Evolutionary conservation across 306 rosid species (phyloP).

Genomic region (Ormosia emarginata): DNA sequence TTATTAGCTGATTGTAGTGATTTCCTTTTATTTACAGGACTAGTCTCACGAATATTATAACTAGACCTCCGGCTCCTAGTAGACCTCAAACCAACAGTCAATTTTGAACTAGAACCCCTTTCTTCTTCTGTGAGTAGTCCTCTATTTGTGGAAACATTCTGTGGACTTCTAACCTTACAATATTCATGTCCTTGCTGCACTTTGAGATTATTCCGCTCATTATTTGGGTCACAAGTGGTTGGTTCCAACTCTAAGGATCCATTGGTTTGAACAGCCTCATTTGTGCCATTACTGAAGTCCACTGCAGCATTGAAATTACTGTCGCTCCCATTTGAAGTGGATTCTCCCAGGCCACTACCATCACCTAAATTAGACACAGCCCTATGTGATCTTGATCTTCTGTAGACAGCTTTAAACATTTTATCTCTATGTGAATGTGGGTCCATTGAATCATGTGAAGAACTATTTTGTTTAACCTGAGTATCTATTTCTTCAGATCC

Average conservation of each 20-base stretch:
- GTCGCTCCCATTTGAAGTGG: slow-evolving; percentile 56
- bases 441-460: slow-evolving; percentile 40
- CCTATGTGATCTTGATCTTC: slow-evolving; percentile 65
- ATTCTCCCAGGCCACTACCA: slow-evolving; percentile 50
- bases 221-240: slow-evolving; percentile 35
- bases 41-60: slow-evolving; percentile 45
- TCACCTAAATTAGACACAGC: slow-evolving; percentile 46
- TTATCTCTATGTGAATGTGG: slow-evolving; percentile 47
- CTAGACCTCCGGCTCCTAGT: slow-evolving; percentile 72
- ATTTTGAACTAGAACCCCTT: slow-evolving; percentile 67
- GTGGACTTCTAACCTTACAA: slow-evolving; percentile 41
- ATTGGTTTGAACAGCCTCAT: slow-evolving; percentile 42
- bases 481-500: slow-evolving; percentile 40
- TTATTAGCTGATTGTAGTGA: slow-evolving; percentile 51
- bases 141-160: slow-evolving; percentile 34
- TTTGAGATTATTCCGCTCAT: slow-evolving; percentile 37
- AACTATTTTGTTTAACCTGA: slow-evolving; percentile 32
- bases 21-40: slow-evolving; percentile 60
- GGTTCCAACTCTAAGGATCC: slow-evolving; percentile 50
- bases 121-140: slow-evolving; percentile 54
- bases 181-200: slow-evolving; percentile 47
- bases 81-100: slow-evolving; percentile 83
- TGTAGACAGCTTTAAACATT: slow-evolving; percentile 79
- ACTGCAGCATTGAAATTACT: slow-evolving; percentile 36
- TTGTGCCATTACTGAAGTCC: slow-evolving; percentile 42